phyloP scores from a whole-genome alignment of 2,329 filamentous ascomycete species.

The Aspergillus ibericus region DNA sequence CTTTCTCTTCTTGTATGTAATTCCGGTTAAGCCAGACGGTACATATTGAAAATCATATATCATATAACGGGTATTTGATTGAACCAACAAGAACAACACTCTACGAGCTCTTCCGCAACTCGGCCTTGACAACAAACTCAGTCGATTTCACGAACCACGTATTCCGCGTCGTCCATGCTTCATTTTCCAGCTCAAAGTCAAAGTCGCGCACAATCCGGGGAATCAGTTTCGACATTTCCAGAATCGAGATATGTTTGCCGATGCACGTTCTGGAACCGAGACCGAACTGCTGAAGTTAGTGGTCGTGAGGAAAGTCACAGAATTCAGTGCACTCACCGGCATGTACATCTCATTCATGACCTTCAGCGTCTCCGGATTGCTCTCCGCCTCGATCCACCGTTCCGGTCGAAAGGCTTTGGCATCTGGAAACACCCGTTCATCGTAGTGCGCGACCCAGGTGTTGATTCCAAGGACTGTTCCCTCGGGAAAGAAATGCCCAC shows the following conservation, averaged over 20 bases:
- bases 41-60: no score
- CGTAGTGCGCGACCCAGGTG: conserved; percentile 46
- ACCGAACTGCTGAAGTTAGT: conserved; percentile 30
- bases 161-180: conserved; percentile 40
- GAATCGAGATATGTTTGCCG: conserved; percentile 39
- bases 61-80: no score
- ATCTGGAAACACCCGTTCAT: conserved; percentile 46
- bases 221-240: conserved; percentile 41
- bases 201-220: conserved; percentile 34
- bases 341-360: conserved; percentile 42
- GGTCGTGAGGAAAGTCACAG: not conserved
- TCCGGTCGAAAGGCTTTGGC: conserved; percentile 48
- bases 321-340: conserved; percentile 31
- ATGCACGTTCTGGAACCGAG: conserved; percentile 35
- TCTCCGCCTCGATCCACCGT: conserved; percentile 45
- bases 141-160: conserved; percentile 48
- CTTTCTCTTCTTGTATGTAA: no score
- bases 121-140: conserved; percentile 29
- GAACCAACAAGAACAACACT: no score
- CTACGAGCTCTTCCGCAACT: no score
- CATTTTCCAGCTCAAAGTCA: conserved; percentile 20
- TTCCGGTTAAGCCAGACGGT: no score
- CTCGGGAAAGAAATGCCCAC: conserved; percentile 43
- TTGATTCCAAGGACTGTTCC: conserved; percentile 48
- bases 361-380: conserved; percentile 30